Base-by-base conservation (phyloP, 805 yeast genomes). In the Brettanomyces sp. region DNA sequence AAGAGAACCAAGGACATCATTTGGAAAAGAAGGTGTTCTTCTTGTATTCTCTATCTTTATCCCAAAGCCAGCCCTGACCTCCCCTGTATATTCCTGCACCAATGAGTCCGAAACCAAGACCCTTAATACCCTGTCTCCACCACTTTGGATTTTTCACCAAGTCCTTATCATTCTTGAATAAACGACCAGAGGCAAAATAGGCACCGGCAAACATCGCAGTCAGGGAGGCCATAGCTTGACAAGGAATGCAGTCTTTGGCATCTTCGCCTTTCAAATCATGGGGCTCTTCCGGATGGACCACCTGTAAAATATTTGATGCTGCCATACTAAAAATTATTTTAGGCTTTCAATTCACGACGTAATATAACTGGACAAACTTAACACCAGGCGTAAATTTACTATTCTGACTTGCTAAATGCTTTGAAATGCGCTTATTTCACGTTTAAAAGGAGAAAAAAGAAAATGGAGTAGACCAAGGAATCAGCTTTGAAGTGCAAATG, bases 181-280 rank as follows among this genome's bases (percentile, higher is more conserved):
- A 76, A 44, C 63, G 57, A 1, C 85, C 84, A 18, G 80, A 65
- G 14, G 73, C 69, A 48, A 85, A 69, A 60, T 81, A 85, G 0
- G 70, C 57, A 23, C 93, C 95, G 4, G 82, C 81, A 4, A 69
- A 77, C 1, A 82, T 47, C 25, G 81, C 70, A 14, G 79, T 72
- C 7, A 73, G 56, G 1, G 87, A 71, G 40, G 84, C 82, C 68
- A 82, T 76, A 1, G 79, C 59, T 49, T 84, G 83, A 56, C 95
- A 85, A 2, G 84, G 79, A 1, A 81, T 52, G 56, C 95, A 85
- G 51, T 75, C 80, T 48, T 67, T 67, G 43, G 69, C 69, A 48
- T 71, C 74, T 23, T 70, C 72, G 3, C 57, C 56, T 1, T 66
- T 55, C 12, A 74, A 55, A 43, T 65, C 71, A 24, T 75, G 60